Percentiles rank a stretch among this genome's conserved stretches.
Evolutionary conservation across 140 eudicot genomes (phyloP).

Genomic region (Cichorium intybus): DNA sequence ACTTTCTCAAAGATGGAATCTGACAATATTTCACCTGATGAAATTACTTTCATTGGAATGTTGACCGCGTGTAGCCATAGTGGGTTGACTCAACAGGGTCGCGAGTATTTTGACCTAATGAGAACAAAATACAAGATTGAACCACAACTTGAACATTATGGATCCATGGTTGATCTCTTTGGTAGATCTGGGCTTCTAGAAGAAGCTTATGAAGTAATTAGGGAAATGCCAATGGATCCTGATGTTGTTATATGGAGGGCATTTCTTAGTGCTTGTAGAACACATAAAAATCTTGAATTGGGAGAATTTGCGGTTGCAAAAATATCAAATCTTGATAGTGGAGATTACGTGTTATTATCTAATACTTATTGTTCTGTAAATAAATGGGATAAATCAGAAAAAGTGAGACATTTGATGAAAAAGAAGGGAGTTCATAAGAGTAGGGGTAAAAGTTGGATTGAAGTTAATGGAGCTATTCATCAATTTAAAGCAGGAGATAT

Average conservation of each 20-base stretch:
- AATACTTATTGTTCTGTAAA: constrained; percentile 70
- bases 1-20: constrained; percentile 54
- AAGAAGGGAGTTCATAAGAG: constrained; percentile 55
- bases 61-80: constrained; percentile 85
- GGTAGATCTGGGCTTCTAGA: constrained; percentile 74
- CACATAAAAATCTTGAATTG: constrained; percentile 51
- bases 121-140: constrained; percentile 39
- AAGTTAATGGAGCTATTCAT: constrained; percentile 51
- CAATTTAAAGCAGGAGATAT: constrained; percentile 67
- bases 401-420: constrained; percentile 47
- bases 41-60: constrained; percentile 69
- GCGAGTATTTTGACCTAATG: constrained; percentile 63
- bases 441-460: constrained; percentile 93
- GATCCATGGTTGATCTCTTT: constrained; percentile 82
- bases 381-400: constrained; percentile 72
- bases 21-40: constrained; percentile 57
- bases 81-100: constrained; percentile 70
- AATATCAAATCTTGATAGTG: constrained; percentile 52
- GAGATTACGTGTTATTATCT: constrained; percentile 80
- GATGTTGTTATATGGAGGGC: constrained; percentile 88
- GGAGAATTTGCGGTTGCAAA: constrained; percentile 59
- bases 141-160: constrained; percentile 85
- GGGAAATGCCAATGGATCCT: constrained; percentile 69
- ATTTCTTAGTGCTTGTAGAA: constrained; percentile 88
- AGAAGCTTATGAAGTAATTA: constrained; percentile 72